These are phyloP conservation scores for Craterostigma plantagineum DNA, from an alignment of 257 asterid species.

Conservation along the genomic window DNA sequence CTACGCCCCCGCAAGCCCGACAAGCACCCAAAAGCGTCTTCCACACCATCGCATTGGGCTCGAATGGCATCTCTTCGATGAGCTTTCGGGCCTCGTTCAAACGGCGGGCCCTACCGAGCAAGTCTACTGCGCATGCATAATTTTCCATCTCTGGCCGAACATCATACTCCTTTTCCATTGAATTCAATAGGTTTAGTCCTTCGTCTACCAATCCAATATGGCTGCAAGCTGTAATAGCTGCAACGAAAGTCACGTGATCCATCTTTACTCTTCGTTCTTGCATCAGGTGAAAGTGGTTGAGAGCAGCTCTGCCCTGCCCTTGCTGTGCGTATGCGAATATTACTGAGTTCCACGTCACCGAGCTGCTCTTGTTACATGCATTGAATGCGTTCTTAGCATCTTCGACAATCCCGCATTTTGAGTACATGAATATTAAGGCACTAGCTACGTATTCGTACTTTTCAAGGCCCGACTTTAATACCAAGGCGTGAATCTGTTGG, in stretches of 20 bases:
- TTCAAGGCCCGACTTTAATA: slow-evolving; percentile 38
- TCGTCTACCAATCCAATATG: slow-evolving; percentile 73
- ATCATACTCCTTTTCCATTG: slow-evolving; percentile 45
- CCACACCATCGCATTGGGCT: slow-evolving; percentile 67
- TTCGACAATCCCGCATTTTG: slow-evolving; percentile 63
- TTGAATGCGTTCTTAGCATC: slow-evolving; percentile 54
- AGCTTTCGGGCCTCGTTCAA: slow-evolving; percentile 43
- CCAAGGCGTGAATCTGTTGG: slow-evolving; percentile 48
- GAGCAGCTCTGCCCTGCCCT: slow-evolving; percentile 58
- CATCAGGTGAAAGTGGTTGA: slow-evolving; percentile 47
- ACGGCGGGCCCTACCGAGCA: slow-evolving; percentile 73
- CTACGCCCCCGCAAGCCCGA: slow-evolving; percentile 65
- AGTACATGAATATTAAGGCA: slow-evolving; percentile 69
- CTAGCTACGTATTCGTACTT: slow-evolving; percentile 46
- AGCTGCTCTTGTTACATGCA: slow-evolving; percentile 32
- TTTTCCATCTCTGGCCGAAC: slow-evolving; percentile 63
- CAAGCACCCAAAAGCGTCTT: slow-evolving; percentile 66
- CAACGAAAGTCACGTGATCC: slow-evolving; percentile 78
- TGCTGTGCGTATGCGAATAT: slow-evolving; percentile 80
- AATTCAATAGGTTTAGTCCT: slow-evolving; percentile 34
- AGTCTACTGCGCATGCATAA: slow-evolving; percentile 72
- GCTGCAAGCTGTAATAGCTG: slow-evolving; percentile 74
- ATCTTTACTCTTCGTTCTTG: slow-evolving; percentile 26
- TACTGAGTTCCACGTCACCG: slow-evolving; percentile 74
- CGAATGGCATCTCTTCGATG: slow-evolving; percentile 53